Conservation (phyloP, 2,329 filamentous ascomycete species). For the Knufia petricola region DNA sequence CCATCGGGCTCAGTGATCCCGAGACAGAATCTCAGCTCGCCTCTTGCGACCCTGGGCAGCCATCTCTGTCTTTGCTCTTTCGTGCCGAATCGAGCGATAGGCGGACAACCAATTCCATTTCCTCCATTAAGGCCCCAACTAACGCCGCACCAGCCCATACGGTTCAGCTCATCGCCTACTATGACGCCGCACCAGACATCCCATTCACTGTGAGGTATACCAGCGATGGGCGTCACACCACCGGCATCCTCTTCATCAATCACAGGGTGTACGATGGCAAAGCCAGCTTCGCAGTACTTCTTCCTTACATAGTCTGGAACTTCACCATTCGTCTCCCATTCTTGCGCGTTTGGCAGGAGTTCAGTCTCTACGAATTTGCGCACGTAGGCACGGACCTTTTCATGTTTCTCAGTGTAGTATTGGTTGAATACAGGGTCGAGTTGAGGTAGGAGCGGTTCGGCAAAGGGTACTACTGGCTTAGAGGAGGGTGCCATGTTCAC, state of each 20-base stretch:
- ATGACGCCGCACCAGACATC: conserved; percentile 63
- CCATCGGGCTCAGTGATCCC: conserved; percentile 71
- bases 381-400: conserved; percentile 56
- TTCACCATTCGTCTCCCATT: conserved; percentile 60
- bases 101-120: conserved; percentile 60
- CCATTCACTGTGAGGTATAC: conserved; percentile 61
- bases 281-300: conserved; percentile 55
- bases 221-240: conserved; percentile 58
- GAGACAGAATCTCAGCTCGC: conserved; percentile 60
- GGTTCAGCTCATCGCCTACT: conserved; percentile 60
- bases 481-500: not conserved
- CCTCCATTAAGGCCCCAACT: conserved; percentile 49
- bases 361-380: conserved; percentile 57
- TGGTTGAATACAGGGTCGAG: conserved; percentile 52
- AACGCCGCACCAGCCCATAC: conserved; percentile 56
- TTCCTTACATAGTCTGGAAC: conserved; percentile 55
- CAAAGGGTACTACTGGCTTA: conserved; percentile 49
- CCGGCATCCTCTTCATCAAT: conserved; percentile 55
- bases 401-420: conserved; percentile 59
- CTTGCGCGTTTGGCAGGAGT: conserved; percentile 51
- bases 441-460: conserved; percentile 64
- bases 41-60: conserved; percentile 57
- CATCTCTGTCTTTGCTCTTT: conserved; percentile 53
- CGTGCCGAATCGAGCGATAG: conserved; percentile 59
- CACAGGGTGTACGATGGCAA: conserved; percentile 57